Base-by-base conservation (phyloP, 2,329 filamentous ascomycete genomes). In the Coniochaeta sp. region DNA sequence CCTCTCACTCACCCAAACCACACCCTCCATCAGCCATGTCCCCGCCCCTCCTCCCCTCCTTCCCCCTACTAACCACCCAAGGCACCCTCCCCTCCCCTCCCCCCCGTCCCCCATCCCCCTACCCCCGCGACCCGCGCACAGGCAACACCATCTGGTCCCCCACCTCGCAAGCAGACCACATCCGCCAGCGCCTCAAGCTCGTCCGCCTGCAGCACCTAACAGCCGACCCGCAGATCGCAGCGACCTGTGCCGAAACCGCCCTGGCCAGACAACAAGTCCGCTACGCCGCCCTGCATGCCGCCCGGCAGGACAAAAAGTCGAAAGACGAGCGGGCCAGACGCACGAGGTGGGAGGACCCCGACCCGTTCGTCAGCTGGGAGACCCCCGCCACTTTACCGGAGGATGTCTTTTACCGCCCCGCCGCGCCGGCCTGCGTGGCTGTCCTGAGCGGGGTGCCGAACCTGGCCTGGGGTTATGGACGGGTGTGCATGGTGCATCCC, bases 151-250 rank as follows among this genome's bases (percentile, higher is more conserved):
- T 55, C 52, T 55, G 14, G 26, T 22, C 16, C 22, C 54, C 54
- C 17, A 11, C 26, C 54, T 57, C 54, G 24, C 7, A 7, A 17
- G 54, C 28, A 2, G 28, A 34, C 31, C 54, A 57, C 54, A 19
- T 57, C 31, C 54, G 54, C 17, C 54, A 57, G 31, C 54, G 54
- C 28, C 54, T 34, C 54, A 57, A 57, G 54, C 34, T 57, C n/a
- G 54, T 38, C 31, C 54, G 34, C 31, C 3, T 17, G 12, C 31
- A 55, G 31, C 17, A 57, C 54, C 17, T 6, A 2, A 5, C 24
- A 11, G 5, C 4, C 54, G 31, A 24, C 54, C 17, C 31, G 9
- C 2, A 2, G 6, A 6, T 3, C 17, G 2, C 38, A 6, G 31
- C 54, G 1, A 34, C n/a, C 1, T 8, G 3, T 6, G 33, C 9